Conservation (phyloP, 2,329 filamentous ascomycete species). For the Dothistroma septosporum region DNA sequence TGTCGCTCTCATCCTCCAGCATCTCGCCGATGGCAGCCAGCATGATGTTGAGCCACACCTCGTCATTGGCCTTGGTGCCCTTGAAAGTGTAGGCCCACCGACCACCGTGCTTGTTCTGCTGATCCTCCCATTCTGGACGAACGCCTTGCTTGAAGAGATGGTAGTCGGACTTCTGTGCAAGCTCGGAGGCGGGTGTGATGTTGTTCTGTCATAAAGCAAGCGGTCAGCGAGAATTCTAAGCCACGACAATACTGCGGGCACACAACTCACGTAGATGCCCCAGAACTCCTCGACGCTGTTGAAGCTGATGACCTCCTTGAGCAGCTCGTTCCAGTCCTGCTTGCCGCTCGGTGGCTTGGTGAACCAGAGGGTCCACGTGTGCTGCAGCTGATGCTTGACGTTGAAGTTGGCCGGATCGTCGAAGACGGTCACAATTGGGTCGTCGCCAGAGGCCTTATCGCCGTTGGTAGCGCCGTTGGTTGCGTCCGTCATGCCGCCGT, state of each 20-base stretch:
- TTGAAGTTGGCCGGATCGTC: constrained; percentile 99
- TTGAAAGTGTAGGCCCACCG: constrained; percentile 99
- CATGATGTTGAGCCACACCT: constrained; percentile 98
- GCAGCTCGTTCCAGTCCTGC: constrained; percentile 94
- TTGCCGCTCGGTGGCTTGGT: constrained; percentile 96
- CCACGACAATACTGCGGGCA: background rate
- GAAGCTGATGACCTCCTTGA: constrained; percentile 98
- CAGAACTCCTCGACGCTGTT: constrained; percentile 99
- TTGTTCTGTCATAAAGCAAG: constrained; percentile 68
- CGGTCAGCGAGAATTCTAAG: background rate
- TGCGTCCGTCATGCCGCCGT: constrained; percentile 45
- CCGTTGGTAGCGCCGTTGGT: constrained; percentile 45
- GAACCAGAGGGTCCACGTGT: constrained; percentile 99
- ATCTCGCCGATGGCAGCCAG: constrained; percentile 96
- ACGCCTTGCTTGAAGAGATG: constrained; percentile 98
- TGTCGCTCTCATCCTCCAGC: constrained; percentile 87
- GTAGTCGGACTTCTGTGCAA: constrained; percentile 97
- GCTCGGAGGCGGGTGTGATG: constrained; percentile 90
- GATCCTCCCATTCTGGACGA: constrained; percentile 96
- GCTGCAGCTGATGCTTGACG: constrained; percentile 96
- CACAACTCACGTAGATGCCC: constrained; percentile 85
- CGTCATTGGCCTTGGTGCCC: constrained; percentile 89
- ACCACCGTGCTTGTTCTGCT: constrained; percentile 97
- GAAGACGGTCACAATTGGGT: constrained; percentile 84
- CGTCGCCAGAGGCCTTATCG: constrained; percentile 37